Percentiles rank a stretch among this genome's conserved stretches.
Evolutionary conservation across 2,329 filamentous ascomycete species (phyloP).

Genomic region (Westerdykella aurantiaca): DNA sequence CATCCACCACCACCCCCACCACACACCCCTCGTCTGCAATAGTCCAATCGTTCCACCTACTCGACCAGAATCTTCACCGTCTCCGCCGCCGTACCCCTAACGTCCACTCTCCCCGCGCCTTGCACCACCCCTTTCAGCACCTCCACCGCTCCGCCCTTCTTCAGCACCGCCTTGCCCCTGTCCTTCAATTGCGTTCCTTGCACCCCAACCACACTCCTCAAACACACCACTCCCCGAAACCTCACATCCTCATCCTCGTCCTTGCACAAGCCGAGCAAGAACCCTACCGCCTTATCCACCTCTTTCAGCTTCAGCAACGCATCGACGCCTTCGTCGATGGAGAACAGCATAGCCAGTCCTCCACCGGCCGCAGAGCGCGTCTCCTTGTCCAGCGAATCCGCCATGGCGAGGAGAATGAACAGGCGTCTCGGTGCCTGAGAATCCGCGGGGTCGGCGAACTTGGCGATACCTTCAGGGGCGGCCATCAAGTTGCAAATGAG

Average conservation of each 20-base stretch:
- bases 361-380: slow-evolving; percentile 83
- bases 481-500: slow-evolving; percentile 86
- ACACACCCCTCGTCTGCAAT: background rate
- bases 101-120: slow-evolving; percentile 61
- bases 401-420: slow-evolving; percentile 78
- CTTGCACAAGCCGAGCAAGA: slow-evolving; percentile 73
- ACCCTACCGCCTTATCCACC: slow-evolving; percentile 63
- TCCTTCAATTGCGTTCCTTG: slow-evolving; percentile 58
- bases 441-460: slow-evolving; percentile 60
- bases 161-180: slow-evolving; percentile 32
- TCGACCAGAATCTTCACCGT: slow-evolving; percentile 62
- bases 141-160: slow-evolving; percentile 59
- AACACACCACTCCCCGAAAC: slow-evolving; percentile 66
- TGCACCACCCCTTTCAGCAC: slow-evolving; percentile 64
- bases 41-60: slow-evolving; percentile 4
- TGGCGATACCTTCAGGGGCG: slow-evolving; percentile 57
- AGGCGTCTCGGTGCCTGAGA: slow-evolving; percentile 66
- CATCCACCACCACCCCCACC: too few relatives aligned
- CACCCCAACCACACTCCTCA: slow-evolving; percentile 65
- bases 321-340: slow-evolving; percentile 67
- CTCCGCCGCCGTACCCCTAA: slow-evolving; percentile 66
- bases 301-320: slow-evolving; percentile 54
- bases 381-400: slow-evolving; percentile 74
- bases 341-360: slow-evolving; percentile 76
- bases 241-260: slow-evolving; percentile 64